phyloP scores from a whole-genome alignment of 495 filamentous ascomycete species.

The Letharia columbiana region DNA sequence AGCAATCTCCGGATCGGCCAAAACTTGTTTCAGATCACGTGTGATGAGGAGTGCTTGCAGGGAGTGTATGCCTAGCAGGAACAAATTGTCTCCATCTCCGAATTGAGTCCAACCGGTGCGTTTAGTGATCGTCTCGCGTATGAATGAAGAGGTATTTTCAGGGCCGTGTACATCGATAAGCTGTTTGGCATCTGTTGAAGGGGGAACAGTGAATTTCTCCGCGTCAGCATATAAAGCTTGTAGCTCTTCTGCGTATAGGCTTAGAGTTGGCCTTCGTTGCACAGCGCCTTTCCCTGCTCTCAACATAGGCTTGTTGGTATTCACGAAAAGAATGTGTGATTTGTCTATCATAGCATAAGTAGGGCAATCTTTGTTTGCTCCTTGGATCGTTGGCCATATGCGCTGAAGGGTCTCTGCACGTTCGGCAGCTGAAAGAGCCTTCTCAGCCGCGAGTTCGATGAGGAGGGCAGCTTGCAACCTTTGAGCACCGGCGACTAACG shows the following conservation, averaged over 20 bases:
- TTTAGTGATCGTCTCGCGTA: not conserved
- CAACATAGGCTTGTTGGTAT: constrained; percentile 31
- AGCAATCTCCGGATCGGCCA: no score
- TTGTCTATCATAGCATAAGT: constrained; percentile 39
- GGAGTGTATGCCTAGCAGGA: constrained; percentile 44
- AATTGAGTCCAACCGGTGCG: not conserved
- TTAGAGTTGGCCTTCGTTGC: constrained; percentile 28
- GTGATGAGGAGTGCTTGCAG: constrained; percentile 30
- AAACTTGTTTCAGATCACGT: no score
- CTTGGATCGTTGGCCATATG: constrained; percentile 41
- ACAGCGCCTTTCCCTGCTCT: constrained; percentile 43
- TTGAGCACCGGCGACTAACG: constrained; percentile 32
- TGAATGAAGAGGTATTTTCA: not conserved
- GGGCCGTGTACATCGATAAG: not conserved
- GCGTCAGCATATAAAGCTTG: constrained; percentile 28
- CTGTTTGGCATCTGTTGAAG: not conserved
- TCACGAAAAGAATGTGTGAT: constrained; percentile 34
- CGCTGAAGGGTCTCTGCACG: constrained; percentile 27
- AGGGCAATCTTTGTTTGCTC: constrained; percentile 38
- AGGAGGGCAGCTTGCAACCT: constrained; percentile 33
- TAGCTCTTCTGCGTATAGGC: constrained; percentile 26
- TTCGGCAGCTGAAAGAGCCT: constrained; percentile 11
- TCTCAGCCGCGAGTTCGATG: constrained; percentile 26
- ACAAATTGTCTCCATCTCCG: constrained; percentile 28
- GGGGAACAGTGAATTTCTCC: constrained; percentile 14